phyloP scores from a whole-genome alignment of 768 basidiomycete species.

The Hypsizygus marmoreus region DNA sequence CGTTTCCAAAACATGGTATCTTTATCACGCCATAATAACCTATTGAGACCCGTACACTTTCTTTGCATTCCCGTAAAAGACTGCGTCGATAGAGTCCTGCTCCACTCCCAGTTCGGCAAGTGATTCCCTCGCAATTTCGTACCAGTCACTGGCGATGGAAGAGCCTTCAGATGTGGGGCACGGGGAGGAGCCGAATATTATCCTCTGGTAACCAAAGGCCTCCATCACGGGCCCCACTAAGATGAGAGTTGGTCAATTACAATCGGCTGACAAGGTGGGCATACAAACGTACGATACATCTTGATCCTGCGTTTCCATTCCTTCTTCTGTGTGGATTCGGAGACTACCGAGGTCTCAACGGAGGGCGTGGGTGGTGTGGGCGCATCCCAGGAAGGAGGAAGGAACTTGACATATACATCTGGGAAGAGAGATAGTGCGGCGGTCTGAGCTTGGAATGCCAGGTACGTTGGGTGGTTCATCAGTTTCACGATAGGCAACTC shows the following conservation, averaged over 20 bases:
- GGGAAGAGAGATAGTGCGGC: slow-evolving; percentile 77
- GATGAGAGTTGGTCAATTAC: slow-evolving; percentile 8
- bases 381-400: slow-evolving; percentile 75
- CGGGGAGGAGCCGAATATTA: slow-evolving; percentile 80
- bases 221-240: slow-evolving; percentile 81
- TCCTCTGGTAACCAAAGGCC: slow-evolving; percentile 82
- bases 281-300: slow-evolving; percentile 72
- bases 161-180: slow-evolving; percentile 48
- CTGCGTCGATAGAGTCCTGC: slow-evolving; percentile 72
- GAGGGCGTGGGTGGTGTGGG: slow-evolving; percentile 52
- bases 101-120: slow-evolving; percentile 80
- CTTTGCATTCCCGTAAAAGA: slow-evolving; percentile 60
- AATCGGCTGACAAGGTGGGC: slow-evolving; percentile 1
- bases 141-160: slow-evolving; percentile 71
- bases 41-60: slow-evolving; percentile 40
- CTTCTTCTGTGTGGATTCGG: slow-evolving; percentile 51
- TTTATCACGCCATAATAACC: no score
- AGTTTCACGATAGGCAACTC: slow-evolving; percentile 74
- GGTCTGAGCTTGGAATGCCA: slow-evolving; percentile 68
- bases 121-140: slow-evolving; percentile 76
- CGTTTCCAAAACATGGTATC: no score
- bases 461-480: slow-evolving; percentile 76
- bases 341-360: slow-evolving; percentile 35
- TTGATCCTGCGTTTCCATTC: slow-evolving; percentile 78
- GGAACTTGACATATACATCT: slow-evolving; percentile 70